Evolutionary conservation across 306 rosid species (phyloP), one percentile per base, ranked within the genome.

Genomic region (Abrus precatorius): DNA sequence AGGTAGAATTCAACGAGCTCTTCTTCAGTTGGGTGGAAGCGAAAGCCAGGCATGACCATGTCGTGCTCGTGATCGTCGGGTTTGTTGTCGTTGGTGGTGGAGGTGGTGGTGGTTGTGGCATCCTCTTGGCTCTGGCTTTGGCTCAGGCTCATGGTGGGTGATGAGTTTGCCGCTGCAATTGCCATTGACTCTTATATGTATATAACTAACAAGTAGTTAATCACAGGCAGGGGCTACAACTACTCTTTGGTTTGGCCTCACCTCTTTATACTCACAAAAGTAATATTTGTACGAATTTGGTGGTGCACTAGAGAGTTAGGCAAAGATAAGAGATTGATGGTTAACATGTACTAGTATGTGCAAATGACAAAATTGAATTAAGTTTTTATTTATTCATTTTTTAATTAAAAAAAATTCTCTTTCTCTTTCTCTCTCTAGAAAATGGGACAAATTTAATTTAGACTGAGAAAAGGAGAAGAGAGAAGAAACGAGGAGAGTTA

Each of bases 1-100:
- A 96, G 99, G 94, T 96, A 96, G 93, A 96, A 96, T 86, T 96
- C 98, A 0, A 96, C 97, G 0, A 96, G 93, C 30, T 96, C 99
- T 82, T 96, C 99, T 74, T 96, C 99, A 0, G 99, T 96, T 0
- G 99, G 99, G 77, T 96, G 99, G 88, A 96, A 95, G 2, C 99
- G 94, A 72, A 96, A 96, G 0, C 99, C 99, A 0, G 98, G 99
- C 99, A 96, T 96, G 3, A 96, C 98, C 91, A 93, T 82, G 85
- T 96, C 99, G 8, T 93, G 93, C 69, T 96, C 97, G 65, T 96
- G 98, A 50, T 90, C 74, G 54, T 93, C 98, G 0, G 43, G 13
- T 29, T 54, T 70, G 55, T 5, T 56, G 30, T 30, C 49, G 27
- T 12, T 50, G 57, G 48, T 27, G 3, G 36, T 61, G 41, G 40